Evolutionary conservation across 345 rosid genomes (phyloP).

Genomic region (Dovyalis caffra): DNA sequence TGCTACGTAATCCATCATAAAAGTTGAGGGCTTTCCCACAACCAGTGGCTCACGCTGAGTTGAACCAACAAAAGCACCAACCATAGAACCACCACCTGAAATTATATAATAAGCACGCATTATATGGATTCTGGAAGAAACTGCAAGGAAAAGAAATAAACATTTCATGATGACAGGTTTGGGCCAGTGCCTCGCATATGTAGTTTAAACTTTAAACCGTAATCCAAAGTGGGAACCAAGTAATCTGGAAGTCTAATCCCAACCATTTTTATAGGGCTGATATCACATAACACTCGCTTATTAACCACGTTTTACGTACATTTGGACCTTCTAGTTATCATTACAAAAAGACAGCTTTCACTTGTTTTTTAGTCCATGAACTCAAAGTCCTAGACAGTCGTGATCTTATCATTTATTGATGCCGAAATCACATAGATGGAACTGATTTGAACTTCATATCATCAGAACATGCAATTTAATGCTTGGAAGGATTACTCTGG

Average conservation of each 20-base stretch:
- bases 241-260: neutral
- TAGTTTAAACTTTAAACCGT: neutral
- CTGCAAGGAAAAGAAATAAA: neutral
- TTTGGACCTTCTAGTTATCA: neutral
- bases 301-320: neutral
- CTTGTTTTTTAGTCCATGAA: neutral
- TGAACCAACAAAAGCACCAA: constrained; percentile 31
- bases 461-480: neutral
- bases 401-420: neutral
- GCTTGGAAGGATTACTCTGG: neutral
- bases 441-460: neutral
- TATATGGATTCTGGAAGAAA: neutral
- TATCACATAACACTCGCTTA: neutral
- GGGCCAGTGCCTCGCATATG: neutral
- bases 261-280: neutral
- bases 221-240: neutral
- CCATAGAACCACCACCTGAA: constrained; percentile 40
- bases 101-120: neutral
- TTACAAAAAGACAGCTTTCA: neutral
- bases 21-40: constrained; percentile 38
- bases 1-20: constrained; percentile 55
- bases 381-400: neutral
- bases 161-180: neutral
- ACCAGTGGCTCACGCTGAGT: constrained; percentile 35
- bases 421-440: neutral